These are phyloP conservation scores for Teratosphaeria gauchensis DNA, from an alignment of 2,329 filamentous ascomycete genomes.

Conservation along the genomic window DNA sequence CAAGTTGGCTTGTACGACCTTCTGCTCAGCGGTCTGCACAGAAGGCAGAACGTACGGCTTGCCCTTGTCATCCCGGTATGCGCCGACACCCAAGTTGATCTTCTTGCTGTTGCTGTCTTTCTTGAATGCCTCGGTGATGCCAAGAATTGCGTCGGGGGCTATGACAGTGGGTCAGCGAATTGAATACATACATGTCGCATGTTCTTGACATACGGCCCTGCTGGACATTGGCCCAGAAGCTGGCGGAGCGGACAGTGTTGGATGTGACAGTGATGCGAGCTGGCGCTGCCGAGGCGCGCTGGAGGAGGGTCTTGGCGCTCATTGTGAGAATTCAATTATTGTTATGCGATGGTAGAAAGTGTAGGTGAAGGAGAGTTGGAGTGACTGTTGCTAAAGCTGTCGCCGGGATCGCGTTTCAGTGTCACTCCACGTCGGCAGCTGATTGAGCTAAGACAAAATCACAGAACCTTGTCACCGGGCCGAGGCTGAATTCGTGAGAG, in stretches of 20 bases:
- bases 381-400: not conserved
- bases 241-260: constrained; percentile 51
- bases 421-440: not conserved
- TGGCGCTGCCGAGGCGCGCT: constrained; percentile 20
- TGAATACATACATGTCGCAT: not conserved
- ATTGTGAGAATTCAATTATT: constrained; percentile 9
- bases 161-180: constrained; percentile 57
- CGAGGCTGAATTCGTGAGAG: not conserved
- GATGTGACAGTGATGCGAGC: constrained; percentile 12
- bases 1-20: constrained; percentile 64
- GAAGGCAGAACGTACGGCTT: constrained; percentile 97
- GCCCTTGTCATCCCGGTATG: constrained; percentile 95
- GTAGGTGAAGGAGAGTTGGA: not conserved
- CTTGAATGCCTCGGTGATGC: constrained; percentile 98
- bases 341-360: too few species aligned
- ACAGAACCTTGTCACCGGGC: not conserved
- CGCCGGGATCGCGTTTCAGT: not conserved
- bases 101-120: constrained; percentile 80
- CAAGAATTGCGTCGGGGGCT: constrained; percentile 69
- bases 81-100: constrained; percentile 98
- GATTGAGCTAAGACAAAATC: too few species aligned
- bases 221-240: constrained; percentile 55
- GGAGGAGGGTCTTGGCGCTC: constrained; percentile 22
- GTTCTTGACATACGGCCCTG: not conserved
- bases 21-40: constrained; percentile 78